Evolutionary conservation across 1,284 basidiomycete genomes (phyloP).

Genomic region (Flammula alnicola): DNA sequence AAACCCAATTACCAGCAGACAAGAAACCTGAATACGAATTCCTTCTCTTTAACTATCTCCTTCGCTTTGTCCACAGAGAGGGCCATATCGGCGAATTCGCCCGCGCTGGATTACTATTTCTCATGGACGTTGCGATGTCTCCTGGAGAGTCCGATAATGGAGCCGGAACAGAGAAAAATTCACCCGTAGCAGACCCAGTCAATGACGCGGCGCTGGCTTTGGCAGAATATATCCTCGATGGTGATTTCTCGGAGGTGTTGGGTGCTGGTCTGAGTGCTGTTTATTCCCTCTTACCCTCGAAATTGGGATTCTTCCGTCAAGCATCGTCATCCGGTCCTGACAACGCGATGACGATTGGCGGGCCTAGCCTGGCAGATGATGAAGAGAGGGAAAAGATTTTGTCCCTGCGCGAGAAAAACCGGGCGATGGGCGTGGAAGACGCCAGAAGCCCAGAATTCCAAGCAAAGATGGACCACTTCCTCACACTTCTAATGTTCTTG

Average conservation of each 20-base stretch:
- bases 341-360: constrained; percentile 67
- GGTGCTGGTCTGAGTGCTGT: constrained; percentile 94
- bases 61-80: constrained; percentile 95
- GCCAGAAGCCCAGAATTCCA: constrained; percentile 81
- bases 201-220: constrained; percentile 84
- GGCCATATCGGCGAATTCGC: constrained; percentile 94
- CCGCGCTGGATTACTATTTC: constrained; percentile 87
- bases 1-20: constrained; percentile 43
- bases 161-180: constrained; percentile 39
- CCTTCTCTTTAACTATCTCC: constrained; percentile 92
- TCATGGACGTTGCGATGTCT: constrained; percentile 94
- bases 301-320: constrained; percentile 71
- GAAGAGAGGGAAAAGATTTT: constrained; percentile 60
- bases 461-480: constrained; percentile 82
- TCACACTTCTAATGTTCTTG: constrained; percentile 90
- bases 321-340: constrained; percentile 42
- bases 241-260: constrained; percentile 95
- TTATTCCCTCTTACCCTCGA: constrained; percentile 90
- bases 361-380: constrained; percentile 49
- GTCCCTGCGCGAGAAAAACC: constrained; percentile 56
- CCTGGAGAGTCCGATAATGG: constrained; percentile 57
- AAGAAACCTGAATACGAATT: constrained; percentile 93
- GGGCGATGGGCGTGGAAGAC: constrained; percentile 71
- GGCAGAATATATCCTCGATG: constrained; percentile 92
- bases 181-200: constrained; percentile 61